These are phyloP conservation scores for Phytophthora sansomeana DNA, from an alignment of 352 stramenopile species.

Conservation along the genomic window DNA sequence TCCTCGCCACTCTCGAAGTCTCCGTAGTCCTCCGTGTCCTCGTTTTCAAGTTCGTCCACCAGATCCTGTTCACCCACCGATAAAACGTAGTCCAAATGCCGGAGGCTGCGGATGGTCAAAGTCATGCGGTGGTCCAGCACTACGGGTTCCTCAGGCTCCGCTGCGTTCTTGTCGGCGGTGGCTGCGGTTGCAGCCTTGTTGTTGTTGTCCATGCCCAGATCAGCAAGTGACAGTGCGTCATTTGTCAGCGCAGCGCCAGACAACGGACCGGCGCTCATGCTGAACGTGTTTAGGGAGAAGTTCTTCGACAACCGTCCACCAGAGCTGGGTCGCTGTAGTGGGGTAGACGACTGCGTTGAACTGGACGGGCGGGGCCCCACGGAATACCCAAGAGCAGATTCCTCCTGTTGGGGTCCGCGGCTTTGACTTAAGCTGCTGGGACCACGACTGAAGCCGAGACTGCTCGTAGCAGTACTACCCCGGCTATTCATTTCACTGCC, in stretches of 20 bases:
- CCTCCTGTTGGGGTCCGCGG: constrained; percentile 25
- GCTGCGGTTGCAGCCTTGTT: constrained; percentile 6
- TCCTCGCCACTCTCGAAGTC: constrained; percentile 48
- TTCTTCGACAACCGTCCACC: constrained; percentile 28
- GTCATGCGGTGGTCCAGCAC: constrained; percentile 55
- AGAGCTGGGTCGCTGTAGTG: constrained; percentile 25
- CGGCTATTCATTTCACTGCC: constrained; percentile 39
- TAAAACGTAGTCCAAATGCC: constrained; percentile 55
- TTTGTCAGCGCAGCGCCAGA: constrained; percentile 38
- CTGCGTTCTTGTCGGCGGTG: constrained; percentile 11
- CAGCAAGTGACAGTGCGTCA: constrained; percentile 56
- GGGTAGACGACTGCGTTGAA: constrained; percentile 27
- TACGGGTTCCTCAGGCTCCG: constrained; percentile 44
- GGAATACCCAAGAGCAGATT: constrained; percentile 30
- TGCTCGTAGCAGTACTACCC: constrained; percentile 29
- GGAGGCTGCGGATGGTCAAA: constrained; percentile 47
- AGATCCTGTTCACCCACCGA: constrained; percentile 44
- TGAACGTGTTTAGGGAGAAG: constrained; percentile 24
- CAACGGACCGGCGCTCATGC: constrained; percentile 27
- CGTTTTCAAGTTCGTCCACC: constrained; percentile 41
- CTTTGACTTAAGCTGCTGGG: constrained; percentile 31
- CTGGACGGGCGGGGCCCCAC: constrained; percentile 32
- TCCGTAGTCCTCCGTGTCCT: constrained; percentile 37
- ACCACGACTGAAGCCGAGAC: constrained; percentile 25
- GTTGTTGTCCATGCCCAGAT: constrained; percentile 35